A percentile compares a stretch with the other conserved stretches of the same genome.
Conservation (phyloP, 2,329 filamentous ascomycete species). For the Trematosphaeria pertusa region DNA sequence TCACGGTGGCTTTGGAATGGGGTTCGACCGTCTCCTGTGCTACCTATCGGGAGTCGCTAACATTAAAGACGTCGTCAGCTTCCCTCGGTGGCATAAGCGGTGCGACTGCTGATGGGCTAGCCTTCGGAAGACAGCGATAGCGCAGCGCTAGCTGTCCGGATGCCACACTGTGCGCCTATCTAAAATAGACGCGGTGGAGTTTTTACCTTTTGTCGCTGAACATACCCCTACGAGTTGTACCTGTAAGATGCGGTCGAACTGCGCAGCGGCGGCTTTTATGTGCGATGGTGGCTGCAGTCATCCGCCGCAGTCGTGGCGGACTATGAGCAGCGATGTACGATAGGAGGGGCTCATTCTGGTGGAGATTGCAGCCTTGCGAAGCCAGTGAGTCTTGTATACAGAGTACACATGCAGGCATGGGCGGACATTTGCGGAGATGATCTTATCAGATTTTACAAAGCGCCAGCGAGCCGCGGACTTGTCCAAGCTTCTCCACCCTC, state of each 20-base stretch:
- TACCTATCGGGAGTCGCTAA: conserved; percentile 84
- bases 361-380: no score
- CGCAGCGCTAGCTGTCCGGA: neutral
- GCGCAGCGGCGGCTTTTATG: neutral
- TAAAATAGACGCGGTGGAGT: neutral
- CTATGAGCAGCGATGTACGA: neutral
- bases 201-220: neutral
- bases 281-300: neutral
- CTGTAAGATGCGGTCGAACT: neutral
- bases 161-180: neutral
- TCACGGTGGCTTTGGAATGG: conserved; percentile 89
- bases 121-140: neutral
- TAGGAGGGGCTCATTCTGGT: neutral
- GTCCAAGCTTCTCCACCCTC: conserved; percentile 2
- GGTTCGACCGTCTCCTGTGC: conserved; percentile 84
- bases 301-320: neutral
- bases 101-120: conserved; percentile 54
- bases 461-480: neutral
- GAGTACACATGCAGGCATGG: no score
- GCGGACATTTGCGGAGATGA: conserved; percentile 26
- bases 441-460: conserved; percentile 36
- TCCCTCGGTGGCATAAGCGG: conserved; percentile 74
- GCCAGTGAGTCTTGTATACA: no score
- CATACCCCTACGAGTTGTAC: neutral
- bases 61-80: conserved; percentile 84